Evolutionary conservation across 225 moss, liverwort and hornwort genomes (phyloP).

Genomic region (Antitrichia curtipendula): DNA sequence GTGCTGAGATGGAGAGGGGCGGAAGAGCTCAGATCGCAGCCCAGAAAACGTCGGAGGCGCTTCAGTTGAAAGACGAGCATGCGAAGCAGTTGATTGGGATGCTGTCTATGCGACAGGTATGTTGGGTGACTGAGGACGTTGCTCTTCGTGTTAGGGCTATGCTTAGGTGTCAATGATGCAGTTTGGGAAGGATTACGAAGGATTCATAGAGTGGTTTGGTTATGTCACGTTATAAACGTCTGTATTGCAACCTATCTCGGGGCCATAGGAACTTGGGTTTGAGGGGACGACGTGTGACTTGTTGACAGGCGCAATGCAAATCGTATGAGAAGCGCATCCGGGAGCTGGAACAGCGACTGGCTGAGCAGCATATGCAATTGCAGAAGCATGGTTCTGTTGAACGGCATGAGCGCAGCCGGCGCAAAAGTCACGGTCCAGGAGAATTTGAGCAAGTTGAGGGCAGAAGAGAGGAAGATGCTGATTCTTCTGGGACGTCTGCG

Average conservation of each 20-base stretch:
- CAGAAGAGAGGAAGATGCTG: constrained; percentile 42
- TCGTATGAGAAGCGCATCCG: constrained; percentile 88
- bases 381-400: constrained; percentile 39
- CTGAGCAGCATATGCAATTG: constrained; percentile 82
- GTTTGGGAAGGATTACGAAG: neutral
- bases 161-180: neutral
- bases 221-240: neutral
- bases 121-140: neutral
- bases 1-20: constrained; percentile 22
- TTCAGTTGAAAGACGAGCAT: constrained; percentile 86
- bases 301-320: constrained; percentile 51
- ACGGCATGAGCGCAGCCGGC: neutral
- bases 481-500: constrained; percentile 69
- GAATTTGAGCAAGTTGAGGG: constrained; percentile 15
- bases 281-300: neutral
- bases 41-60: constrained; percentile 73
- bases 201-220: neutral
- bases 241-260: neutral
- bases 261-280: neutral
- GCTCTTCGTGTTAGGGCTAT: neutral
- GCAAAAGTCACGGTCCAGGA: constrained; percentile 5
- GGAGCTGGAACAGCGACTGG: constrained; percentile 82
- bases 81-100: constrained; percentile 67
- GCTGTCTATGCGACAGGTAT: constrained; percentile 57
- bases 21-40: constrained; percentile 24